These are phyloP conservation scores for Neofusicoccum laricinum DNA, from an alignment of 2,329 filamentous ascomycete genomes.

Conservation along the genomic window DNA sequence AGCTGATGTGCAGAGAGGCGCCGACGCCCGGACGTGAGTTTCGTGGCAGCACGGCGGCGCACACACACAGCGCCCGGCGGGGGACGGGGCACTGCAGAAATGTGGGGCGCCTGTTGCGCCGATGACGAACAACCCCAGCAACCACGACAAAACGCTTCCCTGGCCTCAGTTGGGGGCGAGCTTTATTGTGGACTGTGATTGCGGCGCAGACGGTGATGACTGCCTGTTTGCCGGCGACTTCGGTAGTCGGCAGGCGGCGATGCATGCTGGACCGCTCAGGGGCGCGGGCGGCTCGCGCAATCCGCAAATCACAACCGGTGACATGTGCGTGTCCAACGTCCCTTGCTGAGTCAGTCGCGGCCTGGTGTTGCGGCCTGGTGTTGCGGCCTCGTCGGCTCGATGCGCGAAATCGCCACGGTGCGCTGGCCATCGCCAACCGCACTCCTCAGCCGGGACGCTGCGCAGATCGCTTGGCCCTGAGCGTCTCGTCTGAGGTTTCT, in stretches of 20 bases:
- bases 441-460: not conserved
- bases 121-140: no score
- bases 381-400: no score
- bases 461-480: not conserved
- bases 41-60: not conserved
- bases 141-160: no score
- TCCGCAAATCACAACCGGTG: not conserved
- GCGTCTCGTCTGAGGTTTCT: not conserved
- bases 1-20: not conserved
- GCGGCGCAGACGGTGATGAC: not conserved
- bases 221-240: not conserved
- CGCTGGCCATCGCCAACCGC: no score
- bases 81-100: no score
- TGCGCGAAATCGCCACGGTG: no score
- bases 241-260: not conserved
- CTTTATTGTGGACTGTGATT: not conserved
- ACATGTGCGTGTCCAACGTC: no score
- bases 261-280: not conserved
- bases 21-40: not conserved
- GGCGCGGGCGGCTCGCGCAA: not conserved
- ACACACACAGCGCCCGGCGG: no score
- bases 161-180: not conserved
- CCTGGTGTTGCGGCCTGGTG: no score
- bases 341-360: no score
- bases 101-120: no score